phyloP scores from a whole-genome alignment of 208 protist species.

The Vickermania ingenoplastis region DNA sequence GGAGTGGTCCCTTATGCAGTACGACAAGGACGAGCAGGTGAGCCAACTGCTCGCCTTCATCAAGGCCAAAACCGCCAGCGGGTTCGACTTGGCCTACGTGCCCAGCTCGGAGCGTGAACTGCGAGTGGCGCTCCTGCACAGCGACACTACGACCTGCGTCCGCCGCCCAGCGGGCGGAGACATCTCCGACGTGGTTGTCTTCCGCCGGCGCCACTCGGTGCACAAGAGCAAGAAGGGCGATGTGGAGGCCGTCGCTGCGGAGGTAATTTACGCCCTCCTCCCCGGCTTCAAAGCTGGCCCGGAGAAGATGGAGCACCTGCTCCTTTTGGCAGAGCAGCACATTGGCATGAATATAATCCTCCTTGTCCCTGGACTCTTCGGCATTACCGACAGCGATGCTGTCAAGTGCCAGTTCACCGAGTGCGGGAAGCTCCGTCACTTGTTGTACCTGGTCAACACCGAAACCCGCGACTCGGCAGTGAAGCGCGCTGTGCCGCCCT shows the following conservation, averaged over 20 bases:
- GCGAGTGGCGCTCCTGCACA: slow-evolving; percentile 15
- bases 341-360: slow-evolving; percentile 49
- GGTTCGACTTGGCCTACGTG: slow-evolving; percentile 36
- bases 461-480: no score
- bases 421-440: slow-evolving; percentile 32
- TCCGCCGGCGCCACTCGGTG: slow-evolving; percentile 32
- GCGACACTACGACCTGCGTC: slow-evolving; percentile 24
- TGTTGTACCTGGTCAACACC: slow-evolving; percentile 72
- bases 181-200: slow-evolving; percentile 54
- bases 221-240: not conserved
- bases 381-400: slow-evolving; percentile 72
- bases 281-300: slow-evolving; percentile 28
- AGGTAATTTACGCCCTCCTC: slow-evolving; percentile 66
- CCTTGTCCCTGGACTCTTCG: slow-evolving; percentile 62
- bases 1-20: slow-evolving; percentile 19
- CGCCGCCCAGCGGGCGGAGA: slow-evolving; percentile 17
- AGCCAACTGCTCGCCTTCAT: slow-evolving; percentile 33
- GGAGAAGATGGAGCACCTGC: slow-evolving; percentile 57
- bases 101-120: slow-evolving; percentile 29
- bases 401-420: slow-evolving; percentile 76
- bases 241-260: slow-evolving; percentile 8
- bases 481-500: no score
- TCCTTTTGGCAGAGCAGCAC: slow-evolving; percentile 39
- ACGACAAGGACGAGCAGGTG: slow-evolving; percentile 15
- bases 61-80: slow-evolving; percentile 10